Evolutionary conservation across 1,284 basidiomycete species (phyloP).

Genomic region (Puccinia triticina): DNA sequence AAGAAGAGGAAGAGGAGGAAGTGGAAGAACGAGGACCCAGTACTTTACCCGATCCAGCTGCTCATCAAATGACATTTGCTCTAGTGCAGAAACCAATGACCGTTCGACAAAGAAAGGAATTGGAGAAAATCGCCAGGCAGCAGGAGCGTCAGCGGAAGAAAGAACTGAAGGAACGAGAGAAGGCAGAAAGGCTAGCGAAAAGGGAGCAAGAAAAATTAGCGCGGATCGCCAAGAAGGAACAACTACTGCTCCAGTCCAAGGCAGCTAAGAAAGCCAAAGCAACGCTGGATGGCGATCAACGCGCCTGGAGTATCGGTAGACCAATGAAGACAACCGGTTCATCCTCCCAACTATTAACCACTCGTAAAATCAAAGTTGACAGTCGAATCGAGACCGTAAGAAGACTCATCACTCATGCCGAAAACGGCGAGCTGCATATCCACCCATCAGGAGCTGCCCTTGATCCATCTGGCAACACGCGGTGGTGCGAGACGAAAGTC

Average conservation of each 20-base stretch:
- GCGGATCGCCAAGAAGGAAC: conserved; percentile 56
- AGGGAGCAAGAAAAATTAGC: conserved; percentile 56
- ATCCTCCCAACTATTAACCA: conserved; percentile 7
- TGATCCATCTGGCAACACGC: conserved; percentile 61
- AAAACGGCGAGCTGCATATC: conserved; percentile 42
- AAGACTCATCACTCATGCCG: conserved; percentile 42
- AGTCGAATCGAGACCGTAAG: conserved; percentile 48
- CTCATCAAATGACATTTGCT: conserved; percentile 9
- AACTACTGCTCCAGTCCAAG: conserved; percentile 28
- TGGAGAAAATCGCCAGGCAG: conserved; percentile 48
- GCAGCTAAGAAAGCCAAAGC: conserved; percentile 37
- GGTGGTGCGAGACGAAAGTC: conserved; percentile 71
- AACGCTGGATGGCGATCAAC: conserved; percentile 28
- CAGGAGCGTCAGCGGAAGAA: conserved; percentile 43
- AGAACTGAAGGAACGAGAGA: conserved; percentile 40
- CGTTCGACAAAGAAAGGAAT: conserved; percentile 31
- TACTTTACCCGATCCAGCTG: conserved; percentile 2
- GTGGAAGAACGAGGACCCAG: not conserved
- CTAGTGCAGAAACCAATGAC: conserved; percentile 22
- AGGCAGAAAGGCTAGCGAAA: conserved; percentile 43
- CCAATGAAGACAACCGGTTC: conserved; percentile 24
- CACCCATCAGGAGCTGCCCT: conserved; percentile 9
- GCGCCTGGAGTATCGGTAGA: conserved; percentile 40
- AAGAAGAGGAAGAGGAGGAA: conserved; percentile 11
- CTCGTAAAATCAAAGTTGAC: conserved; percentile 46